Evolutionary conservation across 108 stramenopile genomes (phyloP), one percentile per base, ranked within the genome.

Genomic region (Nannochloropsis oceanica): DNA sequence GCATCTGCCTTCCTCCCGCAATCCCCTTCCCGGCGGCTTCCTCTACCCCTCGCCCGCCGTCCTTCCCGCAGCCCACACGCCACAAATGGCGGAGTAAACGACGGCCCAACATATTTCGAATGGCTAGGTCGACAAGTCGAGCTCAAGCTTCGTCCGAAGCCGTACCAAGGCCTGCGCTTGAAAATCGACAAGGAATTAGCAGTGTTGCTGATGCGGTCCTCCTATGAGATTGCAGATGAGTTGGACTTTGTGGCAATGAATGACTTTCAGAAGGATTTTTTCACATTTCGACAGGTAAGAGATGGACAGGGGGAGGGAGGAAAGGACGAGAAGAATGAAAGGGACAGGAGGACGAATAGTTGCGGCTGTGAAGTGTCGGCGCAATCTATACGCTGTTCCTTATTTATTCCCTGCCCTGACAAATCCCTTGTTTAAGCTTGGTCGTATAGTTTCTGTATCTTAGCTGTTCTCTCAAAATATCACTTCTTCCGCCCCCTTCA

Each of bases 241-340:
- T 85, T 89, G 2, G 88, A 89, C 82, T 89, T 85, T 82, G 82
- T 85, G 0, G 85, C 88, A 3, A 89, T 89, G 88, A 85, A 89
- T 26, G 88, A 85, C 0, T 89, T 89, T 25, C 88, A 89, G 50
- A 85, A 82, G 44, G 85, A 86, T 12, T 89, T 89, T 25, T 89
- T 89, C 82, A 85, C 85, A 12, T 73, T 89, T 27, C 85, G 88
- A 14, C 88, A 89, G 59, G 59, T 73, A 9, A 73, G 59, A 0
- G 9, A 2, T 5, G 7, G 22, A 34, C 2, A 5, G 34, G 5
- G 34, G 34, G 2, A 34, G 34, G 34, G 34, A 34, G 34, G 34
- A 5, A 34, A 34, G 34, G 34, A 3, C 5, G 34, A 5, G 34
- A 34, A 34, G 34, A 5, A 34, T 1, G 34, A 34, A 34, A 34